phyloP scores from a whole-genome alignment of 2,329 filamentous ascomycete genomes.

The Penicillium aurantiogriseum region DNA sequence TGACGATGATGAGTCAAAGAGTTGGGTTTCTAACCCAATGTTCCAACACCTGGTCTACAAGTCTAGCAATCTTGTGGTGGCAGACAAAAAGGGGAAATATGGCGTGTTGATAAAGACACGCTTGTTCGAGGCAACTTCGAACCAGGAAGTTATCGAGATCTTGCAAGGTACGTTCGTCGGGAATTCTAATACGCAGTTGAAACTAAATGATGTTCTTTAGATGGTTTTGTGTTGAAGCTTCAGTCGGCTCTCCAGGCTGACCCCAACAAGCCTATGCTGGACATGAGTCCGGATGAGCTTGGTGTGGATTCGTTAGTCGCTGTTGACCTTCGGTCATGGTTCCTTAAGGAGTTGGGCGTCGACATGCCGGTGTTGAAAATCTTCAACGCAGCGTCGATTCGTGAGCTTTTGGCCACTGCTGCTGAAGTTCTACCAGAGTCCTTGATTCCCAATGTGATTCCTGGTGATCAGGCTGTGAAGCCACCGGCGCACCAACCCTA shows the following conservation, averaged over 20 bases:
- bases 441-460: conserved; percentile 12
- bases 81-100: conserved; percentile 16
- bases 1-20: conserved; percentile 24
- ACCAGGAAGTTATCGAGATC: conserved; percentile 10
- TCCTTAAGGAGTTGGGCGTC: conserved; percentile 22
- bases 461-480: neutral
- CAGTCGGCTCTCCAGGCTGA: conserved; percentile 20
- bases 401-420: conserved; percentile 16
- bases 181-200: neutral
- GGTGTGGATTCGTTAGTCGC: conserved; percentile 29
- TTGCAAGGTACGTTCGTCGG: conserved; percentile 13
- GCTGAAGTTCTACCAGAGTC: conserved; percentile 9
- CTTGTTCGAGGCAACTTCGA: conserved; percentile 17
- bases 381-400: conserved; percentile 22
- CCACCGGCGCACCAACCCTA: neutral
- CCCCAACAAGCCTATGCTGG: conserved; percentile 14
- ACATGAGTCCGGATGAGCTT: conserved; percentile 20
- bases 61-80: conserved; percentile 8
- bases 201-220: conserved; percentile 3
- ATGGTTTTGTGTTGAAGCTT: conserved; percentile 18
- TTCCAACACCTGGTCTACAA: conserved; percentile 24
- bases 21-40: conserved; percentile 23
- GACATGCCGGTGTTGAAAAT: conserved; percentile 29
- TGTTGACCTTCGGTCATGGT: conserved; percentile 29
- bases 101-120: conserved; percentile 14